Evolutionary conservation across 2,329 filamentous ascomycete genomes (phyloP).

Genomic region (Pseudogymnoascus verrucosus): DNA sequence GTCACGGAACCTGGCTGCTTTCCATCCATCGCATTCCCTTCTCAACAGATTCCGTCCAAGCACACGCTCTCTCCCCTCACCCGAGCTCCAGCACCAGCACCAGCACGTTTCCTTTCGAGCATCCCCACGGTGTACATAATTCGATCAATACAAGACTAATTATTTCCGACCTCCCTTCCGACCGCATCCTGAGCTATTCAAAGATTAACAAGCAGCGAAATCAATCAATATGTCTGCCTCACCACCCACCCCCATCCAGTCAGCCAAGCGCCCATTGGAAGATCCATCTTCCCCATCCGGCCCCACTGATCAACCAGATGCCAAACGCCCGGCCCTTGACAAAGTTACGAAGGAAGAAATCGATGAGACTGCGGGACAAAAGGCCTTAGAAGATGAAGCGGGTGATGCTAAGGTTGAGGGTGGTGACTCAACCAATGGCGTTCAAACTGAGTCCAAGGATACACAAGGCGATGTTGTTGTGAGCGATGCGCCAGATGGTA

Average conservation of each 20-base stretch:
- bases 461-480: constrained; percentile 62
- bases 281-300: constrained; percentile 92
- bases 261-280: constrained; percentile 87
- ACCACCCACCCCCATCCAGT: constrained; percentile 57
- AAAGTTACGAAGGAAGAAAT: constrained; percentile 64
- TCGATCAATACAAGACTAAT: constrained; percentile 48
- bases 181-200: constrained; percentile 27
- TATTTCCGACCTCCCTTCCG: constrained; percentile 37
- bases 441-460: constrained; percentile 45
- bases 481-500: constrained; percentile 46
- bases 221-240: constrained; percentile 65
- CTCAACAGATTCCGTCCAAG: constrained; percentile 26
- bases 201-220: constrained; percentile 29
- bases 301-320: constrained; percentile 87
- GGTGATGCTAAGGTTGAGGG: constrained; percentile 32
- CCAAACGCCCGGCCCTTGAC: constrained; percentile 91
- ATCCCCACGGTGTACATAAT: constrained; percentile 80
- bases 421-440: constrained; percentile 37
- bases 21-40: constrained; percentile 14
- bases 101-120: constrained; percentile 91
- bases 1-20: constrained; percentile 7
- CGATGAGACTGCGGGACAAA: constrained; percentile 35
- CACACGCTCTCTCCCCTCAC: constrained; percentile 28
- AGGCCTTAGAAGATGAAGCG: constrained; percentile 28
- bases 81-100: constrained; percentile 42